Base-by-base conservation (phyloP, 345 rosid genomes). In the Physaria fendleri region DNA sequence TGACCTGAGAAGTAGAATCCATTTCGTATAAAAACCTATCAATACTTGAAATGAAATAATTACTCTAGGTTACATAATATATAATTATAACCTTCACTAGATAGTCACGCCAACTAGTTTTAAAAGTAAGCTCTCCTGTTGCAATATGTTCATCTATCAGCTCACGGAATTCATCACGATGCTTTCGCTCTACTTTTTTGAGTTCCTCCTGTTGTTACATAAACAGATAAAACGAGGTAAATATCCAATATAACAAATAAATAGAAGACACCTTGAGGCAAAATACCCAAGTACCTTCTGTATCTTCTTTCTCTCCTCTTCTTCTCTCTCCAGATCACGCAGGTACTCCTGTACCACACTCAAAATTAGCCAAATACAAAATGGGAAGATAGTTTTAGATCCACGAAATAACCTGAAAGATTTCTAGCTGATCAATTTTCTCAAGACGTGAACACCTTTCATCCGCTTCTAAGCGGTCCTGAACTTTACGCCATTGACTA, bases 401-500 rank as follows among this genome's bases (percentile, higher is more conserved):
- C 46, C 49, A 70, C 38, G 17, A 41, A 33, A 18, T 33, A 25
- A 93, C 97, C 94, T 93, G 97, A 74, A 89, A 93, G 65, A 82
- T 83, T 68, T 87, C 87, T 70, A 93, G 63, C 44, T 91, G 95
- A 22, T 93, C 95, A 18, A 89, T 80, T 73, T 83, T 93, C 67
- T 87, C 99, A 61, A 93, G 95, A 44, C 87, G 76, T 28, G 78
- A 82, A 73, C 99, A 93, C 69, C 97, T 81, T 71, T 83, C 97
- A 75, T 89, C 95, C 41, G 82, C 79, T 82, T 85, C 99, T 75
- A 93, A 77, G 35, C 83, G 90, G 44, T 85, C 90, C 69, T 93
- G 97, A 76, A 93, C 87, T 79, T 93, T 93, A 59, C 97, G 84
- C 99, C 99, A 93, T 63, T 93, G 99, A 71, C 82, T 93, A 71